These are phyloP conservation scores for Vigna radiata DNA, from an alignment of 306 rosid species.

Conservation along the genomic window DNA sequence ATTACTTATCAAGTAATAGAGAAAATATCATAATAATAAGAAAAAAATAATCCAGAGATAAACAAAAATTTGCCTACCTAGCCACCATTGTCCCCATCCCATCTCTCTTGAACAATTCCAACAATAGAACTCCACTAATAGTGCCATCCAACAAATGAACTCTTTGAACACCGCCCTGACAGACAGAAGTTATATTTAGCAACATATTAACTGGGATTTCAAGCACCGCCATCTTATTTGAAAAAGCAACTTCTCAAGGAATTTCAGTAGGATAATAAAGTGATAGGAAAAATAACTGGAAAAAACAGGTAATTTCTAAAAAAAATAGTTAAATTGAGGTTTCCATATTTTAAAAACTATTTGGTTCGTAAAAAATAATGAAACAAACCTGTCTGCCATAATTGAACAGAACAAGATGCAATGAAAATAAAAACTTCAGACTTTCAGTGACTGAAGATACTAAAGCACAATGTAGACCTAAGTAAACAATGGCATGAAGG, in stretches of 20 bases:
- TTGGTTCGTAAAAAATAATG: neutral
- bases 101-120: slow-evolving; percentile 85
- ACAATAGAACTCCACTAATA: slow-evolving; percentile 71
- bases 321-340: slow-evolving; percentile 2
- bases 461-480: neutral
- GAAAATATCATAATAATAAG: neutral
- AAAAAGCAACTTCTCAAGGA: slow-evolving; percentile 29
- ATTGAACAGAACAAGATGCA: neutral
- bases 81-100: slow-evolving; percentile 94
- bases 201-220: slow-evolving; percentile 42
- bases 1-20: neutral
- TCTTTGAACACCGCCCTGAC: slow-evolving; percentile 86
- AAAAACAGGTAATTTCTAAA: neutral
- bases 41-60: slow-evolving; percentile 21
- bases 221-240: neutral
- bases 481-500: neutral
- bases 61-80: slow-evolving; percentile 55
- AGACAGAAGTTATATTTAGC: slow-evolving; percentile 43
- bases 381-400: neutral
- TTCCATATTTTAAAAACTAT: neutral
- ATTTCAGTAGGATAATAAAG: slow-evolving; percentile 1
- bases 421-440: neutral
- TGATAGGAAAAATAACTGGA: neutral
- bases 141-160: slow-evolving; percentile 88
- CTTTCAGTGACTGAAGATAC: neutral